Percentiles rank a stretch among this genome's conserved stretches.
phyloP scores from a whole-genome alignment of 345 rosid genomes.

The Citrus unshiu region DNA sequence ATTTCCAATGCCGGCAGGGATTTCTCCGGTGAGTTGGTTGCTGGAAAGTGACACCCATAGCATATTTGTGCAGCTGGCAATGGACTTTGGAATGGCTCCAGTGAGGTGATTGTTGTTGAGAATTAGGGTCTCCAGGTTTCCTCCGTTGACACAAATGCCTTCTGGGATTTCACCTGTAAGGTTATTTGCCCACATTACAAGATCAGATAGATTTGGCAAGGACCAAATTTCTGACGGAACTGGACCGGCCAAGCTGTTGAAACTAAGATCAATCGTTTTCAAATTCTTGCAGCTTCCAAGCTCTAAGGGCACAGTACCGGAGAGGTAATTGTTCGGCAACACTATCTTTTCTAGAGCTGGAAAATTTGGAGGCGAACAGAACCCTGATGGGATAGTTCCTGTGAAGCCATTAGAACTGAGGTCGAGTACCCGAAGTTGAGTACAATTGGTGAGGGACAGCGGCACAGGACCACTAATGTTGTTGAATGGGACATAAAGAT shows the following conservation, averaged over 20 bases:
- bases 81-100: slow-evolving; percentile 74
- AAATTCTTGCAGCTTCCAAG: slow-evolving; percentile 73
- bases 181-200: slow-evolving; percentile 96
- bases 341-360: slow-evolving; percentile 61
- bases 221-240: slow-evolving; percentile 69
- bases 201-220: slow-evolving; percentile 63
- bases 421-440: slow-evolving; percentile 72
- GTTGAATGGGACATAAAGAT: slow-evolving; percentile 67
- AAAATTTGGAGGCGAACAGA: slow-evolving; percentile 49
- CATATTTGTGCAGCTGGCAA: slow-evolving; percentile 71
- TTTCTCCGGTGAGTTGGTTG: slow-evolving; percentile 64
- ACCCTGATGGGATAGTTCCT: slow-evolving; percentile 59
- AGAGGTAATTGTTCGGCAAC: slow-evolving; percentile 64
- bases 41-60: slow-evolving; percentile 90
- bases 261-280: slow-evolving; percentile 76
- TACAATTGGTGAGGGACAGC: slow-evolving; percentile 45
- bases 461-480: slow-evolving; percentile 77
- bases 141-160: slow-evolving; percentile 64
- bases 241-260: slow-evolving; percentile 66
- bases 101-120: slow-evolving; percentile 79
- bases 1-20: slow-evolving; percentile 64
- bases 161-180: slow-evolving; percentile 79
- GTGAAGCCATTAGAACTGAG: slow-evolving; percentile 69
- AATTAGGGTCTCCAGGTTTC: slow-evolving; percentile 76
- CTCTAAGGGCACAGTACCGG: slow-evolving; percentile 70